These are phyloP conservation scores for Isabelozyma heimii DNA, from an alignment of 805 yeast genomes.

Conservation along the genomic window DNA sequence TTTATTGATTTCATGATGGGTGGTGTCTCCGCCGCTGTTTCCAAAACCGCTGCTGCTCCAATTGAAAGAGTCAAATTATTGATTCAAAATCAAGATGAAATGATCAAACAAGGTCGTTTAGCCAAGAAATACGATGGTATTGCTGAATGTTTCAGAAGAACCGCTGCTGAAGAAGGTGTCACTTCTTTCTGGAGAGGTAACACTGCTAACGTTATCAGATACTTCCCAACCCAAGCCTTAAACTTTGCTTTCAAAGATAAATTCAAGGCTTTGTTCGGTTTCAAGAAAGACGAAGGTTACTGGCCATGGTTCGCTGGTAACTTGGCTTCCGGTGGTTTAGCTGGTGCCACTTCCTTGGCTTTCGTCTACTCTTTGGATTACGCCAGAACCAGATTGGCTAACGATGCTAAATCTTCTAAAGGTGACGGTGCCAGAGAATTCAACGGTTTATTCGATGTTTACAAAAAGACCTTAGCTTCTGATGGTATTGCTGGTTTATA, in stretches of 20 bases:
- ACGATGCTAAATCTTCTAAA: slow-evolving; percentile 89
- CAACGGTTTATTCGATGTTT: slow-evolving; percentile 95
- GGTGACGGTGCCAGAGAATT: slow-evolving; percentile 94
- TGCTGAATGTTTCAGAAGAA: slow-evolving; percentile 89
- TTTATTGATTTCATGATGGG: slow-evolving; percentile 77
- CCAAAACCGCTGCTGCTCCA: slow-evolving; percentile 97
- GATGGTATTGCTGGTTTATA: slow-evolving; percentile 98
- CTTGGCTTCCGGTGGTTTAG: slow-evolving; percentile 98
- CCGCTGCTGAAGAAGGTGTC: slow-evolving; percentile 90
- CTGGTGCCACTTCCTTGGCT: slow-evolving; percentile 93
- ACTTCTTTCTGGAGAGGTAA: slow-evolving; percentile 98
- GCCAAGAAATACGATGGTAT: slow-evolving; percentile 86
- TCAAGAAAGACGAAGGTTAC: slow-evolving; percentile 94
- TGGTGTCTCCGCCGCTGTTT: slow-evolving; percentile 98
- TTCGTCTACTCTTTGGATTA: slow-evolving; percentile 96
- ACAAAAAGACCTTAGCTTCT: slow-evolving; percentile 90
- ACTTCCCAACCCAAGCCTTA: slow-evolving; percentile 99
- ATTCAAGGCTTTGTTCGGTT: slow-evolving; percentile 93
- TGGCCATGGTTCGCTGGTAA: slow-evolving; percentile 95
- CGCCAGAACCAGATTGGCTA: slow-evolving; percentile 99
- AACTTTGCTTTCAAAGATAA: slow-evolving; percentile 98
- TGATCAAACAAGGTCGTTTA: slow-evolving; percentile 96
- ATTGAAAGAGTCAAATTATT: slow-evolving; percentile 95
- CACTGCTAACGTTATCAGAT: slow-evolving; percentile 98
- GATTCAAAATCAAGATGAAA: slow-evolving; percentile 97